phyloP scores from a whole-genome alignment of 805 yeast genomes.

The Pichia heedii region DNA sequence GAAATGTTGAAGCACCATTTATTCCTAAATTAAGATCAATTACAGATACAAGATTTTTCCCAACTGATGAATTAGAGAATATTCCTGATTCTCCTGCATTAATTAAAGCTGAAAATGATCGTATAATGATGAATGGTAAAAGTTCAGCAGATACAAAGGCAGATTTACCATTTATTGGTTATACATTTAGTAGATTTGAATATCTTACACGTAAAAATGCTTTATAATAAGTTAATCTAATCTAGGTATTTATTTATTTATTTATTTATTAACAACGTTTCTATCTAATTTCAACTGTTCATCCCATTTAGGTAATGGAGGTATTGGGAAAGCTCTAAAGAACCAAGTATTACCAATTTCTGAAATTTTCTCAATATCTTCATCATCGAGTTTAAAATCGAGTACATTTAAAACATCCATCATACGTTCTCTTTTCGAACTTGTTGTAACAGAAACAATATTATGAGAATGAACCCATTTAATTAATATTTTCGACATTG shows the following conservation, averaged over 20 bases:
- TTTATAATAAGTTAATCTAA: constrained; percentile 10
- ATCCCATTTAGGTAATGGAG: constrained; percentile 14
- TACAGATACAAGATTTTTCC: constrained; percentile 96
- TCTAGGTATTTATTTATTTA: background rate
- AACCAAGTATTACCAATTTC: constrained; percentile 20
- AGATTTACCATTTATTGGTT: constrained; percentile 94
- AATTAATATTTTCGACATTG: constrained; percentile 34
- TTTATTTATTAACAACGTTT: background rate
- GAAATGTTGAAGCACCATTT: constrained; percentile 87
- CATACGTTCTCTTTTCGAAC: constrained; percentile 34
- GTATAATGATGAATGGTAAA: constrained; percentile 42
- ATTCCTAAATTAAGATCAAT: constrained; percentile 85
- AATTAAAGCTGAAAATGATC: constrained; percentile 56
- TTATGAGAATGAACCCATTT: constrained; percentile 36
- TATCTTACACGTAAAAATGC: constrained; percentile 75
- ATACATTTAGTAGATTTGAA: constrained; percentile 92
- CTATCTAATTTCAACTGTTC: constrained; percentile 15
- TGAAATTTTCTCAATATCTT: constrained; percentile 23
- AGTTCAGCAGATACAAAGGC: constrained; percentile 56
- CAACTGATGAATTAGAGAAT: constrained; percentile 91
- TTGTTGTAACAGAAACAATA: constrained; percentile 38
- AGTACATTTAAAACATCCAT: constrained; percentile 28
- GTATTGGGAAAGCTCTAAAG: constrained; percentile 18
- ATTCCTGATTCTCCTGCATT: constrained; percentile 85
- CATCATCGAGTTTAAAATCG: constrained; percentile 25